phyloP scores from a whole-genome alignment of 371 early-diverging fungal genomes.

The Mortierella sp. region DNA sequence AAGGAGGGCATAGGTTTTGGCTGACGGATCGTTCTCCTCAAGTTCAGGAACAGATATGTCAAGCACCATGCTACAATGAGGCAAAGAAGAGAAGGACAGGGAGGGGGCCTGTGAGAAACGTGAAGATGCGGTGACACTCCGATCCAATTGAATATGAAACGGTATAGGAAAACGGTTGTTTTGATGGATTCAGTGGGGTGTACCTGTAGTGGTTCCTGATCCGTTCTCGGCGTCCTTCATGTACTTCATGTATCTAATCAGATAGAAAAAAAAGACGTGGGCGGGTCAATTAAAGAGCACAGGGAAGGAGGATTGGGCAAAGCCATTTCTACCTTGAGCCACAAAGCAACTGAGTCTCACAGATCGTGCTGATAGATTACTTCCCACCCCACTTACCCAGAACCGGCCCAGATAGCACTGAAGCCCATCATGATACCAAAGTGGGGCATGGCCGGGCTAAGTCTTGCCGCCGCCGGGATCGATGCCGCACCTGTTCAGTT shows the following conservation, averaged over 20 bases:
- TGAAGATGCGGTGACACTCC: not conserved
- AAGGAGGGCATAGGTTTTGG: constrained; percentile 50
- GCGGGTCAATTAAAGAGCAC: too few species aligned
- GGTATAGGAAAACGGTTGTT: too few species aligned
- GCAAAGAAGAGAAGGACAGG: too few species aligned
- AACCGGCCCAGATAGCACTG: constrained; percentile 37
- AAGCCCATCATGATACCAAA: constrained; percentile 52
- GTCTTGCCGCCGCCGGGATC: constrained; percentile 24
- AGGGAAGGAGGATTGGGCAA: too few species aligned
- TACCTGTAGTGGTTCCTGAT: constrained; percentile 55
- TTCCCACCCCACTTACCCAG: constrained; percentile 35
- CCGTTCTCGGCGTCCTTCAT: constrained; percentile 49
- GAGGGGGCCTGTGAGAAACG: not conserved
- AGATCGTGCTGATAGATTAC: not conserved
- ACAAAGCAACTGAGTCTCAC: not conserved
- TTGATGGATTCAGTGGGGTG: too few species aligned
- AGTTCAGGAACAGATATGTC: constrained; percentile 45
- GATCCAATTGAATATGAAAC: not conserved
- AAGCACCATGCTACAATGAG: constrained; percentile 42
- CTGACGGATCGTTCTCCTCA: constrained; percentile 38
- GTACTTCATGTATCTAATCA: constrained; percentile 46
- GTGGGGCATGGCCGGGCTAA: constrained; percentile 42
- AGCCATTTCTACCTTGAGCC: too few species aligned
- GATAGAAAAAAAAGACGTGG: not conserved
- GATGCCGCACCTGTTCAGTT: constrained; percentile 44